Evolutionary conservation across 2,329 filamentous ascomycete genomes (phyloP), one percentile per base, ranked within the genome.

Genomic region (Xylaria sp.): DNA sequence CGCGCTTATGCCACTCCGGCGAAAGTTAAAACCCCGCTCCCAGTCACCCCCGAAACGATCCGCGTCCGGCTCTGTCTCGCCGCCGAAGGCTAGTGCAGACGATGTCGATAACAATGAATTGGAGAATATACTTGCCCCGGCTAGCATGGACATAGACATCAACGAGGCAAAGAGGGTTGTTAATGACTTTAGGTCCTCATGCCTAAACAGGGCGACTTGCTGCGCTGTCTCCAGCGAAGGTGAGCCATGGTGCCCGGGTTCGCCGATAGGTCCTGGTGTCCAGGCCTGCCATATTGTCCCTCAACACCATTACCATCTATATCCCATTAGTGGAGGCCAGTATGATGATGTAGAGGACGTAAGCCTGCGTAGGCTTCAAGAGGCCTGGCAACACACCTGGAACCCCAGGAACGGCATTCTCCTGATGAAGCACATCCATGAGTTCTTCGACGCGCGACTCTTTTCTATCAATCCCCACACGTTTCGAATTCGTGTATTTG

Each of bases 331-430:
- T 14, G 1, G 43, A 28, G 4, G 50, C 15, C n/a, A 50, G 40
- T 15, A 35, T 8, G 1, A 25, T 33, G 28, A 50, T 12, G 19
- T 51, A 14, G 35, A 51, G 28, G 3, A 40, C n/a, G n/a, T n/a
- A 28, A 55, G 45, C 56, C 25, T 23, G n/a, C 46, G 38, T 8
- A 33, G 40, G 38, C 46, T 61, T 43, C 11, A 21, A 40, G 8
- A 42, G n/a, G 56, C 56, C 17, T 60, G 56, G 51, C 14, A 56
- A 42, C 56, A 47, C 4, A 63, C 61, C n/a, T 57, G 33, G 56
- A 57, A n/a, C 25, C 9, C 15, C 12, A 42, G 7, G 6, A 63
- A 60, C 14, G 40, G 52, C 12, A 60, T 63, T 25, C 46, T 60
- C 23, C 49, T 60, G 2, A 52, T 40, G 23, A 52, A 42, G 31